A percentile compares a stretch with the other conserved stretches of the same genome.
Conservation (phyloP, 1,284 basidiomycete species). For the Pascua guehoae region DNA sequence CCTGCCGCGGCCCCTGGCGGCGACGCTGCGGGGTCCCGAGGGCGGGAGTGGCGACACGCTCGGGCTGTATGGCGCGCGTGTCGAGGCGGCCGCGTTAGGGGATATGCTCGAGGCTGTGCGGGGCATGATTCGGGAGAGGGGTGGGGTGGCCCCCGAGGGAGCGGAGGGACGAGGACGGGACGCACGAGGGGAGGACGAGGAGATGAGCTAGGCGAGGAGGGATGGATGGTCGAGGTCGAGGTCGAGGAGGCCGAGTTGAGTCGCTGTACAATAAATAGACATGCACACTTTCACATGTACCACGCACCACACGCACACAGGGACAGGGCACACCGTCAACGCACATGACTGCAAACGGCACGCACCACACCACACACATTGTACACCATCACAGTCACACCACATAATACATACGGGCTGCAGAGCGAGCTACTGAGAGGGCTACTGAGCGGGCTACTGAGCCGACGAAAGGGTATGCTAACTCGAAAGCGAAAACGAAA, state of each 20-base stretch:
- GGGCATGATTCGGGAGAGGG: background rate
- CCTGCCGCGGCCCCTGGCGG: constrained; percentile 28
- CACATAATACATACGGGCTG: too few species aligned
- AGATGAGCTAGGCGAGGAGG: background rate
- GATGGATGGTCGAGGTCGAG: background rate
- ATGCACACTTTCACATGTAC: background rate
- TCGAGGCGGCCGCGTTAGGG: constrained; percentile 30
- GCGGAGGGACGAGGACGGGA: constrained; percentile 1
- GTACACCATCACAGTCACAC: too few species aligned
- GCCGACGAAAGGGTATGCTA: too few species aligned
- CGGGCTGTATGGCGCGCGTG: constrained; percentile 39
- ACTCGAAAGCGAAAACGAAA: too few species aligned
- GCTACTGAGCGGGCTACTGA: too few species aligned
- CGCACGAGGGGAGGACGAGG: background rate
- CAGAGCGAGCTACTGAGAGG: too few species aligned
- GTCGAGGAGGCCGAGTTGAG: background rate
- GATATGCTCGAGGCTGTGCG: constrained; percentile 28
- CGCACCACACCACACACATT: too few species aligned
- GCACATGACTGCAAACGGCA: too few species aligned
- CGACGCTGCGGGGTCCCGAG: constrained; percentile 9
- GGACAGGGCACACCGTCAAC: too few species aligned
- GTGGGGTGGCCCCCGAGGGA: background rate
- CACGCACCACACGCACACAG: background rate
- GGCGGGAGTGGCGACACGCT: constrained; percentile 8
- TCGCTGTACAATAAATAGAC: background rate